Conservation (phyloP, 305 asterid genomes). For the Plantago rigida region DNA sequence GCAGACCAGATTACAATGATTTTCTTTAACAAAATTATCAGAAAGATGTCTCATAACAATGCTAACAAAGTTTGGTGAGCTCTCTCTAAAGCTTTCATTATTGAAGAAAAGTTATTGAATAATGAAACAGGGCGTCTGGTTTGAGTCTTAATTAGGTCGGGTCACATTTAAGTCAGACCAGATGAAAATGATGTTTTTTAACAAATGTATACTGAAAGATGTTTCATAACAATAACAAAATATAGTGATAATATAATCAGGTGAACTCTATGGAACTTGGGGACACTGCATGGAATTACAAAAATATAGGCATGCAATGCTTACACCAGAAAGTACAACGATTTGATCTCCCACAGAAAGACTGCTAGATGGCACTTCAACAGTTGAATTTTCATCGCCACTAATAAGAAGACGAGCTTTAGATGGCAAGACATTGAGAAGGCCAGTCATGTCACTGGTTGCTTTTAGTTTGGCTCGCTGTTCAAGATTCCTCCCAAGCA, state of each 20-base stretch:
- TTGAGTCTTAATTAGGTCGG: no score
- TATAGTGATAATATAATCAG: constrained; percentile 12
- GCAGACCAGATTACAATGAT: constrained; percentile 5
- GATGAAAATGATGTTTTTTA: constrained; percentile 8
- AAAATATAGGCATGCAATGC: constrained; percentile 31
- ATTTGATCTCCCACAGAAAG: constrained; percentile 90
- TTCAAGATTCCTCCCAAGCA: constrained; percentile 94
- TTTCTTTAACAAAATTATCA: constrained; percentile 3
- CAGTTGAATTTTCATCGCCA: constrained; percentile 48
- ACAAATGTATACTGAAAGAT: constrained; percentile 4
- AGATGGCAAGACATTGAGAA: constrained; percentile 76
- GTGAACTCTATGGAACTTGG: constrained; percentile 18
- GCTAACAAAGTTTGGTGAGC: neutral
- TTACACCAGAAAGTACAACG: constrained; percentile 87
- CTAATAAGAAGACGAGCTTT: constrained; percentile 84
- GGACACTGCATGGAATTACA: constrained; percentile 14
- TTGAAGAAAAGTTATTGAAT: no score
- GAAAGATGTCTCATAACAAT: constrained; percentile 12
- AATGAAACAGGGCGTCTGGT: no score
- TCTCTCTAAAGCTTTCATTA: no score
- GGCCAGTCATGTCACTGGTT: constrained; percentile 91
- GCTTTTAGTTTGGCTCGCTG: constrained; percentile 96
- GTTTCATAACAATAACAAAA: constrained; percentile 3
- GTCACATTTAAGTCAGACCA: neutral
- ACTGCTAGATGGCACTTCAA: constrained; percentile 78